Evolutionary conservation across 495 filamentous ascomycete species (phyloP), one percentile per base, ranked within the genome.

Genomic region (Tetracladium setigerum): DNA sequence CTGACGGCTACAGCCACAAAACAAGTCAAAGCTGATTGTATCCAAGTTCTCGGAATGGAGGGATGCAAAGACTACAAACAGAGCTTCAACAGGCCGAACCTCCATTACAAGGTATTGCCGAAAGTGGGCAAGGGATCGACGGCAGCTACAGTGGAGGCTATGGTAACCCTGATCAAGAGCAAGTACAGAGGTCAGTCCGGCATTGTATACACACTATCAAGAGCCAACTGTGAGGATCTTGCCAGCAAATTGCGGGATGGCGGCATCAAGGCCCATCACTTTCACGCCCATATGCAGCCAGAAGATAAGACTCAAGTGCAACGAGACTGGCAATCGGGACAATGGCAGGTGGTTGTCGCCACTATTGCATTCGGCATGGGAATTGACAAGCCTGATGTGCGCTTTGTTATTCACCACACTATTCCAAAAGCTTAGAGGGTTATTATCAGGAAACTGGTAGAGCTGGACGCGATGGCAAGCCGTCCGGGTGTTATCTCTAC

Each of bases 321-420:
- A 59, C 74, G 73, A 46, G 56, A 79, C 4, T 99, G 92, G 92
- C 94, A 97, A 60, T 60, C 63, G 17, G 86, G 89, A 2, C 66
- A 68, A 49, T 75, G 78, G 51, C 82, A 95, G 49, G 87, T 99
- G 30, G 91, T 99, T 18, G 92, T 99, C 22, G 94, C 92, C n/a
- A 99, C 92, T 0, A 96, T 97, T 62, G 92, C 92, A 22, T 98
- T 98, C 61, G 92, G 92, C 9, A 98, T 98, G 92, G 92, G 92
- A 13, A 97, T 98, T 45, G 92, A 98, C 66, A 98, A 98, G 63
- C 75, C 89, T 0, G 83, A 98, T 62, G 91, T 98, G 32, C 85
- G 92, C 11, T 96, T 90, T 54, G 89, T 98, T 34, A 89, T 98
- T 27, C 92, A 98, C 62, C 81, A 94, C 55, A 84, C 77, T 14